Percentiles rank a stretch among this genome's conserved stretches.
Conservation (phyloP, 108 stramenopile genomes). For the Cyclotella baltica region DNA sequence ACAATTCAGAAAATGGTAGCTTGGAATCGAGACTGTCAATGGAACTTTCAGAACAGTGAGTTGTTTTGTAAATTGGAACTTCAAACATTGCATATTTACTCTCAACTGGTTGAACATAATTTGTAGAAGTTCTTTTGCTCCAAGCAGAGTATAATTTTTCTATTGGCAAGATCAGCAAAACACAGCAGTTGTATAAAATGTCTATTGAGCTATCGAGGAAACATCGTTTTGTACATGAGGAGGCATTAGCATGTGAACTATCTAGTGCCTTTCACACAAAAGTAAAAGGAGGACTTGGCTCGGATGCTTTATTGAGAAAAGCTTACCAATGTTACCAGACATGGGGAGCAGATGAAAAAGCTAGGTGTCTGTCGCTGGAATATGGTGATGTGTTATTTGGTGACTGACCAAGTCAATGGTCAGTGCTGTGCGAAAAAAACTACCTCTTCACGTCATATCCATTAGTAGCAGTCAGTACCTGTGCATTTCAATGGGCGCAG, state of each 20-base stretch:
- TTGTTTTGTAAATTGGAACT: no score
- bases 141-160: slow-evolving; percentile 18
- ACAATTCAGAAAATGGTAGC: slow-evolving; percentile 11
- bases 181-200: background rate
- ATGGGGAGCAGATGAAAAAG: background rate
- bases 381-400: background rate
- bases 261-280: background rate
- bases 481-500: no score
- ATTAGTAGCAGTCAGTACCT: no score
- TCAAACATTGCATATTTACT: no score
- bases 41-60: slow-evolving; percentile 36
- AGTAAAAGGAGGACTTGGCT: background rate
- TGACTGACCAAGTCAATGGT: no score
- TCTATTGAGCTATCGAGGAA: background rate
- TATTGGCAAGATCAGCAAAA: slow-evolving; percentile 5
- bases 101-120: no score
- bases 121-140: slow-evolving; percentile 4
- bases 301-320: background rate
- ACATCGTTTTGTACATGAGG: background rate
- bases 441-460: no score
- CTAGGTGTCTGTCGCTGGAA: background rate
- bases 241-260: background rate
- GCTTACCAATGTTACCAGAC: background rate
- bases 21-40: background rate
- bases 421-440: no score